Percentiles rank a stretch among this genome's conserved stretches.
These are phyloP conservation scores for Dissophora globulifera DNA, from an alignment of 192 early-diverging fungal genomes.

Conservation along the genomic window DNA sequence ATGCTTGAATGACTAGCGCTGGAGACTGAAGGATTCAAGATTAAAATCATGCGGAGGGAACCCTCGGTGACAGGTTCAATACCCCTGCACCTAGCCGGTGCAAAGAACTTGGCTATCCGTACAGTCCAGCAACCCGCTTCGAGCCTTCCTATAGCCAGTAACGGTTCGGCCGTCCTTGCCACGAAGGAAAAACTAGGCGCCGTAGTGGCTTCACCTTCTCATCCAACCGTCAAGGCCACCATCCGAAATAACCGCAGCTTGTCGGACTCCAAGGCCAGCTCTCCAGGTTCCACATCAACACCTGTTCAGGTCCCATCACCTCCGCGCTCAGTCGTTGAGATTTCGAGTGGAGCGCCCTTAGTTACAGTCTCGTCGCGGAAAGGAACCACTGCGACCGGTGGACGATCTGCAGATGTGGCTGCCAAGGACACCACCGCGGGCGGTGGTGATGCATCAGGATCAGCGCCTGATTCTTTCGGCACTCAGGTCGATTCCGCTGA, in stretches of 20 bases:
- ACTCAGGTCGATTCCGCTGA: not conserved
- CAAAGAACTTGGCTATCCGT: constrained; percentile 43
- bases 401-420: constrained; percentile 7
- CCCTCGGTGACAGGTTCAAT: constrained; percentile 5
- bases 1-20: constrained; percentile 1
- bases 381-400: not conserved
- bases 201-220: no score
- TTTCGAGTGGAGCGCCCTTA: not conserved
- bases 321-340: not conserved
- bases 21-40: constrained; percentile 3
- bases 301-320: constrained; percentile 16
- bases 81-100: constrained; percentile 30
- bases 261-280: constrained; percentile 32
- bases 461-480: not conserved
- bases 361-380: constrained; percentile 1
- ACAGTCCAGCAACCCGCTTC: not conserved
- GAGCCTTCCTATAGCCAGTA: not conserved
- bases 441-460: not conserved
- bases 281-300: constrained; percentile 11
- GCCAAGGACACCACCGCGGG: not conserved
- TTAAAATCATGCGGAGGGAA: constrained; percentile 17
- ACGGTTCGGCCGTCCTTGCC: not conserved
- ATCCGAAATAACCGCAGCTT: constrained; percentile 13
- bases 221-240: no score
- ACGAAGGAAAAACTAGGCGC: no score